Conservation (phyloP, 2,329 filamentous ascomycete species). For the Trichoderma cornu-damae region DNA sequence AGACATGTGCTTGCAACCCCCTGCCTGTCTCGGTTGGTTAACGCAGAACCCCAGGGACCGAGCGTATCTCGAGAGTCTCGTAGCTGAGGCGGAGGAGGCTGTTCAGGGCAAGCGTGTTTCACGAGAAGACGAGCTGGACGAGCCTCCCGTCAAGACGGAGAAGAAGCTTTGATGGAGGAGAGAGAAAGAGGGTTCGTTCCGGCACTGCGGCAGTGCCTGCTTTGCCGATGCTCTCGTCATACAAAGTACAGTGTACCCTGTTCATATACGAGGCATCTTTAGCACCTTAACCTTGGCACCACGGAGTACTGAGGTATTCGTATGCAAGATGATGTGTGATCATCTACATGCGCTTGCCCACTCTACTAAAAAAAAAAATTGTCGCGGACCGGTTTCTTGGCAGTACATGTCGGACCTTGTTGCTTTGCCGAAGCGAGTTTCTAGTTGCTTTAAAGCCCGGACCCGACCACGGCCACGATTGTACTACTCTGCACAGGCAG, state of each 20-base stretch:
- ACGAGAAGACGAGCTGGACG: slow-evolving; percentile 66
- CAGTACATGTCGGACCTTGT: background rate
- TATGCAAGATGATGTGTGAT: too few relatives aligned
- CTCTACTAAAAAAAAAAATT: too few relatives aligned
- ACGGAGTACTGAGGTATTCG: too few relatives aligned
- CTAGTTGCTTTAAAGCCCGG: background rate
- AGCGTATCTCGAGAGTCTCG: slow-evolving; percentile 70
- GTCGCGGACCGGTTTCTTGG: background rate
- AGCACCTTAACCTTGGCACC: too few relatives aligned
- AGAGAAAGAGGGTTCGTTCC: background rate
- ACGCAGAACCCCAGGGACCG: slow-evolving; percentile 53
- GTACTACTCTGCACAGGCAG: background rate
- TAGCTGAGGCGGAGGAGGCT: slow-evolving; percentile 70
- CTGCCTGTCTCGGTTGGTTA: background rate
- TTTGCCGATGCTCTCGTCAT: background rate
- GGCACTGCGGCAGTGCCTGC: background rate
- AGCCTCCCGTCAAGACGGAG: slow-evolving; percentile 23
- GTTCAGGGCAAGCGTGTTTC: slow-evolving; percentile 68
- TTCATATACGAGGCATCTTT: background rate
- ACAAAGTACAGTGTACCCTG: background rate
- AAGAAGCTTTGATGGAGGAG: slow-evolving; percentile 6
- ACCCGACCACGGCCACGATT: background rate
- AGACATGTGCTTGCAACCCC: background rate
- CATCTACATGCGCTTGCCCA: too few relatives aligned
- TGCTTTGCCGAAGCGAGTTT: background rate